A percentile compares a stretch with the other conserved stretches of the same genome.
Evolutionary conservation across 2,329 filamentous ascomycete genomes (phyloP).

Genomic region (Fusarium longipes): DNA sequence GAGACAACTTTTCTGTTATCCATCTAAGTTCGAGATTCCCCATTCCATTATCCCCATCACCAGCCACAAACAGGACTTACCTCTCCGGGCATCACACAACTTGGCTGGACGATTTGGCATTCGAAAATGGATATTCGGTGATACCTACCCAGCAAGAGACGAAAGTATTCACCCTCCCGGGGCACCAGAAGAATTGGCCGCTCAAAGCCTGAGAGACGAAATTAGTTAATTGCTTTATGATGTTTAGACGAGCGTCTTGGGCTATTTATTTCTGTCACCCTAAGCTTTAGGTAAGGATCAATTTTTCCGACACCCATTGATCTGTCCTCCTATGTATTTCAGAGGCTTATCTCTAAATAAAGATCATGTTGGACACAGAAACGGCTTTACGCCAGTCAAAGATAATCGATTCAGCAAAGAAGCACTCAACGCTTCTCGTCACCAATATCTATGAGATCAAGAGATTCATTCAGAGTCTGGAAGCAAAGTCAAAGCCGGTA

Average conservation of each 20-base stretch:
- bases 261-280: background rate
- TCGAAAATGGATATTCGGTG: too few species aligned
- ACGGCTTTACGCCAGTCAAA: conserved; percentile 12
- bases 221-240: background rate
- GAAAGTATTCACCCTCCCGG: too few species aligned
- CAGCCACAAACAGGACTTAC: too few species aligned
- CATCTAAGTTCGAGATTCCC: too few species aligned
- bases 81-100: too few species aligned
- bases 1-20: too few species aligned
- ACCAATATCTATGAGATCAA: conserved; percentile 18
- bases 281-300: background rate
- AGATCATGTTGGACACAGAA: conserved; percentile 15
- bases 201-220: background rate
- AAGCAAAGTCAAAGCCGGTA: conserved; percentile 25
- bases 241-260: background rate
- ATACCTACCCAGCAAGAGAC: too few species aligned
- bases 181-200: too few species aligned
- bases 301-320: too few species aligned
- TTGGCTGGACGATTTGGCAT: too few species aligned
- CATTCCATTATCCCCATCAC: too few species aligned
- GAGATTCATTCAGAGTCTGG: conserved; percentile 6
- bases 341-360: background rate
- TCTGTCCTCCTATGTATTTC: background rate
- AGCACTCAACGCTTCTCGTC: conserved; percentile 10
- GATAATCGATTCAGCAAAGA: conserved; percentile 34